phyloP scores from a whole-genome alignment of 1,139 yeast genomes.

The Protomyces inouyei region DNA sequence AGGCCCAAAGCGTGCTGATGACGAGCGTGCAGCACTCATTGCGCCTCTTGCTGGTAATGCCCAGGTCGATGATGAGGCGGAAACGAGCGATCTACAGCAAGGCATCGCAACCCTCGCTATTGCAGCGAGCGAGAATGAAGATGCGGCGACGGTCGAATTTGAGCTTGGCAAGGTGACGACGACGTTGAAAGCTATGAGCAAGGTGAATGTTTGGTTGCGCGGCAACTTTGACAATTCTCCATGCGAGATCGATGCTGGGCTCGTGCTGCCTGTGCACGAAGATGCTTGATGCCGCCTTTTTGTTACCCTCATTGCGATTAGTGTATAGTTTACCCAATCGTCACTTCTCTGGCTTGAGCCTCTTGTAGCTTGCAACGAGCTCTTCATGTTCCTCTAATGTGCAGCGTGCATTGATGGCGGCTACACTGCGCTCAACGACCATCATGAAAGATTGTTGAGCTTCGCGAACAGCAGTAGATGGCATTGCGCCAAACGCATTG shows the following conservation, averaged over 20 bases:
- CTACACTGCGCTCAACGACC: neutral
- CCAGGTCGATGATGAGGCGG: neutral
- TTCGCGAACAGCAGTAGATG: neutral
- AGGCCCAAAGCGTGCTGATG: neutral
- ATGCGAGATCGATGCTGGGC: slow-evolving; percentile 16
- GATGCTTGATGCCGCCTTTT: too few species aligned
- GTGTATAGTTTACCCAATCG: neutral
- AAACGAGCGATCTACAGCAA: neutral
- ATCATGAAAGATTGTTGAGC: neutral
- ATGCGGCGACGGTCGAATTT: neutral
- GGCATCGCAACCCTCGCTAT: neutral
- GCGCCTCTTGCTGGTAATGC: neutral
- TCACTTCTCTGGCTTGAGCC: neutral
- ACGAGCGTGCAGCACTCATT: neutral
- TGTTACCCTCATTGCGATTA: too few species aligned
- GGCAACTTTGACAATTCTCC: slow-evolving; percentile 21
- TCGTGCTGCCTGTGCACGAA: neutral
- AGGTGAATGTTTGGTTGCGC: slow-evolving; percentile 13
- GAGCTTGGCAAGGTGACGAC: neutral
- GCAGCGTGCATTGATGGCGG: neutral
- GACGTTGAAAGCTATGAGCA: slow-evolving; percentile 8
- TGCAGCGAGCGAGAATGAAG: neutral
- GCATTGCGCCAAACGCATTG: neutral
- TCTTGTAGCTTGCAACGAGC: too few species aligned
- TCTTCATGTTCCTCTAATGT: neutral